Base-by-base conservation (phyloP, 306 rosid species). In the Castanospermum australe region DNA sequence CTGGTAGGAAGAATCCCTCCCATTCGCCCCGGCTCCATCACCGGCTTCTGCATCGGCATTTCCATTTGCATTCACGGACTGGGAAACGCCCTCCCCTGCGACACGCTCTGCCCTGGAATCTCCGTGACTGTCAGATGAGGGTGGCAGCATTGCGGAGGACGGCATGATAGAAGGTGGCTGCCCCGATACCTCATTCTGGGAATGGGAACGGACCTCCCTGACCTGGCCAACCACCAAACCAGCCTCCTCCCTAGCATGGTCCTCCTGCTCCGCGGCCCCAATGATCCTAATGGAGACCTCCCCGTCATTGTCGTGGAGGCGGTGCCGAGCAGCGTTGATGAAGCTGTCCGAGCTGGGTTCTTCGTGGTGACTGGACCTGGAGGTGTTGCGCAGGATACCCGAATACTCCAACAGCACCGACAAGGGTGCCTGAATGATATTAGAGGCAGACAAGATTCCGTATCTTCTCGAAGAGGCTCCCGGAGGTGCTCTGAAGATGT, bases 1-100 rank as follows among this genome's bases (percentile, higher is more conserved):
- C 79, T 91, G 98, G 83, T 93, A 96, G 24, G 99, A 90, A 61
- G 99, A 93, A 77, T 96, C 99, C 86, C 99, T 92, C 62, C 86
- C 89, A 82, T 86, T 89, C 2, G 86, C 68, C 57, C 88, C 91
- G 64, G 63, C 84, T 7, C 84, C 97, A 7, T 86, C 90, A 21
- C 77, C 87, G 3, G 81, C 78, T 76, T 86, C 97, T 5, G 86
- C 88, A 52, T 79, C 91, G 17, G 82, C 30, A 63, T 71, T 67
- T 17, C 57, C 81, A 54, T 79, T 83, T 18, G 76, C 87, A 63
- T 71, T 84, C 14, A 51, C 15, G 1, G 90, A 52, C 59, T 88
- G 86, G 0, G 88, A 81, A 79, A 74, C 81, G 6, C 93, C 91
- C 48, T 90, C 97, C 5, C 76, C 89, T 1, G 36, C 82, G 65